These are phyloP conservation scores for Pleoardoris graminearum DNA, from an alignment of 2,329 filamentous ascomycete genomes.

Conservation along the genomic window DNA sequence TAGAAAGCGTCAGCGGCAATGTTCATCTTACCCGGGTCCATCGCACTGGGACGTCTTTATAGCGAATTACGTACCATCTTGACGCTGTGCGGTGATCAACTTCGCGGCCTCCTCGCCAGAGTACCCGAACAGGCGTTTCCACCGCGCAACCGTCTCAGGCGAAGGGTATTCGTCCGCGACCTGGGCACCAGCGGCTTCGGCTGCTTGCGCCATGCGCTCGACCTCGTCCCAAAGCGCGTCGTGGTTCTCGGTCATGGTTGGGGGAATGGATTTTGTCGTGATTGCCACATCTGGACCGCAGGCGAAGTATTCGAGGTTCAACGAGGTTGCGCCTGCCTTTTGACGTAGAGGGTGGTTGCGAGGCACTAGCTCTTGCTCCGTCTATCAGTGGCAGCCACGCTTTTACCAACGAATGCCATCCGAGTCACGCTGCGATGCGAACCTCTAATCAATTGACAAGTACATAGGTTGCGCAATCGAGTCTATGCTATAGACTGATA, in stretches of 20 bases:
- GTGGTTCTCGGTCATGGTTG: background rate
- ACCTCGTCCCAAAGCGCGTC: background rate
- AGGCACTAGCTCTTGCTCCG: background rate
- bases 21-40: too few species aligned
- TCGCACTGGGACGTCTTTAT: too few species aligned
- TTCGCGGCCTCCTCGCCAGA: constrained; percentile 35
- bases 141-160: constrained; percentile 32
- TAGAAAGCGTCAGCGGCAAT: background rate
- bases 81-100: constrained; percentile 39
- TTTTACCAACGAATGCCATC: too few species aligned
- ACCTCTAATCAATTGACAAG: too few species aligned
- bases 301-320: background rate
- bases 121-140: constrained; percentile 44
- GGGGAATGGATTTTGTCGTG: background rate
- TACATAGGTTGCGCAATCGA: too few species aligned
- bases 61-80: constrained; percentile 21
- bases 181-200: constrained; percentile 15
- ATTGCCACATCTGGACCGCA: background rate
- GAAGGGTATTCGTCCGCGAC: constrained; percentile 21
- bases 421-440: background rate
- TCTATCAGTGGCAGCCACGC: background rate
- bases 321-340: background rate
- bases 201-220: constrained; percentile 22
- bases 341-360: background rate
- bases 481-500: too few species aligned